These are phyloP conservation scores for Chlorella sp. DNA, from an alignment of 139 green algal species.

Conservation along the genomic window DNA sequence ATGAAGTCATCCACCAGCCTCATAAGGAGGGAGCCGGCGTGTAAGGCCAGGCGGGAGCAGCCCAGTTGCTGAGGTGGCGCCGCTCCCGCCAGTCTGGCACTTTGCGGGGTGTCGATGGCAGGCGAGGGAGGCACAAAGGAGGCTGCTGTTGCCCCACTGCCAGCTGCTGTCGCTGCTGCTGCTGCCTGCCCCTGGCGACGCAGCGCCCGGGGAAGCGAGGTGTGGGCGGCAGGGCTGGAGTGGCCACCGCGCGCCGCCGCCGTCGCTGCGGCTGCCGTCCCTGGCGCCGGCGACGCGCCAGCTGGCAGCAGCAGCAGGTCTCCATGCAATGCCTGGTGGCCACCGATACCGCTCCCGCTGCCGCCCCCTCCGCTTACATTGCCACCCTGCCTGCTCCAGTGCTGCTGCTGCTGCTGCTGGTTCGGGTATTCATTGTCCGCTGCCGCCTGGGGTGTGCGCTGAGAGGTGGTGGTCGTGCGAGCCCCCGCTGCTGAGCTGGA, in stretches of 20 bases:
- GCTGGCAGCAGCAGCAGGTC: conserved; percentile 25
- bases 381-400: neutral
- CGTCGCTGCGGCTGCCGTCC: neutral
- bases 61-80: neutral
- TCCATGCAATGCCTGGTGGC: neutral
- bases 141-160: neutral
- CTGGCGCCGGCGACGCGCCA: neutral
- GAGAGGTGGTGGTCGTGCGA: neutral
- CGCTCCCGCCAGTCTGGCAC: neutral
- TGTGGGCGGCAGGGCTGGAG: neutral
- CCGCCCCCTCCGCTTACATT: neutral
- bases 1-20: conserved; percentile 92
- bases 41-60: conserved; percentile 1
- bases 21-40: conserved; percentile 66
- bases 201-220: neutral
- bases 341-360: neutral
- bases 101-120: neutral
- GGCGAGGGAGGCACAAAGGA: neutral
- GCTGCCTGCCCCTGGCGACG: neutral
- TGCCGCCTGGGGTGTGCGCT: neutral
- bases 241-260: neutral
- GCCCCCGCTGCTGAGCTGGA: neutral
- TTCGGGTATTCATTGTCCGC: neutral
- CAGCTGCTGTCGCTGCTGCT: neutral
- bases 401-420: neutral